Evolutionary conservation across 2,329 filamentous ascomycete species (phyloP).

Genomic region (Acrodontium crateriforme): DNA sequence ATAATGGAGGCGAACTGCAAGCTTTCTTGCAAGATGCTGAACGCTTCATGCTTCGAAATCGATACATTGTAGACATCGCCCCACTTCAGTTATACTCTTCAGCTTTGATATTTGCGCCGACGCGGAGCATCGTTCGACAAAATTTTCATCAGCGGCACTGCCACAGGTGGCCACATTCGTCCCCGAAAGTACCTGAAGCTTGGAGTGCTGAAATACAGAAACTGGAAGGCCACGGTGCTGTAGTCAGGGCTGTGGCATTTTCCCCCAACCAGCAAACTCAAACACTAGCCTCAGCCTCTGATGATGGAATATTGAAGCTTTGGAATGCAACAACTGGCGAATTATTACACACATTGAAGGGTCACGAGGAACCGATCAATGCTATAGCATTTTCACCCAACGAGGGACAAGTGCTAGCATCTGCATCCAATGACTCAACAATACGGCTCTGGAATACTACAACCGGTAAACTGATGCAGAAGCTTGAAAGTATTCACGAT

Average conservation of each 20-base stretch:
- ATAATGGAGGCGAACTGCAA: slow-evolving; percentile 3
- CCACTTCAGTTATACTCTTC: slow-evolving; percentile 25
- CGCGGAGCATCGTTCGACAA: slow-evolving; percentile 13
- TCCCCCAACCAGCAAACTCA: too few relatives aligned
- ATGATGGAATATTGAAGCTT: background rate
- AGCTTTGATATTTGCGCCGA: slow-evolving; percentile 22
- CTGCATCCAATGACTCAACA: background rate
- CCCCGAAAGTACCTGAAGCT: slow-evolving; percentile 3
- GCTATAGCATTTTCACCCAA: background rate
- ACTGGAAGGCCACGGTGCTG: slow-evolving; percentile 11
- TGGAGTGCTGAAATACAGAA: slow-evolving; percentile 15
- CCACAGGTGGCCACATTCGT: slow-evolving; percentile 7
- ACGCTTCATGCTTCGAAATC: slow-evolving; percentile 19
- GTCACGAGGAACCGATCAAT: background rate
- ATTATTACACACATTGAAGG: background rate
- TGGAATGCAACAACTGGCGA: background rate
- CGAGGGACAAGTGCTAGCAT: background rate
- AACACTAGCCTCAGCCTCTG: background rate
- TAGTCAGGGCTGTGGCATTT: slow-evolving; percentile 10
- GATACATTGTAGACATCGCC: slow-evolving; percentile 15
- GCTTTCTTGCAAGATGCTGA: slow-evolving; percentile 20
- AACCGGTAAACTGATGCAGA: background rate
- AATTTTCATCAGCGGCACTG: slow-evolving; percentile 7
- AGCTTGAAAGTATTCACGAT: background rate
- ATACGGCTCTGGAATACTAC: background rate